These are phyloP conservation scores for Jamesozyma spencerorum DNA, from an alignment of 805 yeast genomes.

Conservation along the genomic window DNA sequence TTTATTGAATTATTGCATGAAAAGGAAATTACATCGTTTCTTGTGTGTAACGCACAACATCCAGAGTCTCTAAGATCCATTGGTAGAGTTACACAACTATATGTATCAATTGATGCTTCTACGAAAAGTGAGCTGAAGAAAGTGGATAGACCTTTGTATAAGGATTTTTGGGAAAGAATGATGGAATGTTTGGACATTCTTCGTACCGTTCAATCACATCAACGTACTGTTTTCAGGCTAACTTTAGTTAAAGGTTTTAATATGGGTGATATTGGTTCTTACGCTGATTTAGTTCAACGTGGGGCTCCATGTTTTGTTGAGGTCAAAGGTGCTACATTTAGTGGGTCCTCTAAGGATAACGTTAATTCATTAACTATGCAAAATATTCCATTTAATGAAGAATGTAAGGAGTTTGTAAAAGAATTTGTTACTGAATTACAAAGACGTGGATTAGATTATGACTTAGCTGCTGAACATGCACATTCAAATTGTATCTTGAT, in stretches of 20 bases:
- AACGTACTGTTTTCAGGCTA: slow-evolving; percentile 83
- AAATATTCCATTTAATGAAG: slow-evolving; percentile 89
- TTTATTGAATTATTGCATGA: slow-evolving; percentile 75
- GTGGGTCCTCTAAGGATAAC: slow-evolving; percentile 78
- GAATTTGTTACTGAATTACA: slow-evolving; percentile 52
- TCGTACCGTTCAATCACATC: slow-evolving; percentile 62
- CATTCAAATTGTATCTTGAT: slow-evolving; percentile 87
- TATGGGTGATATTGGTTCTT: slow-evolving; percentile 67
- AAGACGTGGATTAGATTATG: slow-evolving; percentile 62
- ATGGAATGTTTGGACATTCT: slow-evolving; percentile 72
- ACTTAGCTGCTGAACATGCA: slow-evolving; percentile 89
- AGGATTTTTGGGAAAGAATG: slow-evolving; percentile 89
- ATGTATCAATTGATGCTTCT: slow-evolving; percentile 92
- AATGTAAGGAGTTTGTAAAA: slow-evolving; percentile 68
- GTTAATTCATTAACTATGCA: slow-evolving; percentile 92
- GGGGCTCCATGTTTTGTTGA: slow-evolving; percentile 84
- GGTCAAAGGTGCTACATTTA: slow-evolving; percentile 90
- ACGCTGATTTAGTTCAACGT: slow-evolving; percentile 76
- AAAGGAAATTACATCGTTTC: slow-evolving; percentile 70
- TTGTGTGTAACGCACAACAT: slow-evolving; percentile 94
- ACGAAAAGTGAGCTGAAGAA: slow-evolving; percentile 68
- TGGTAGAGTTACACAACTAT: slow-evolving; percentile 76
- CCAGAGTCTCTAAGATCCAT: slow-evolving; percentile 69
- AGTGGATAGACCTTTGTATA: slow-evolving; percentile 80
- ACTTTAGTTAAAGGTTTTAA: slow-evolving; percentile 91